Base-by-base conservation (phyloP, 1,284 basidiomycete genomes). In the Pholiota adiposa region DNA sequence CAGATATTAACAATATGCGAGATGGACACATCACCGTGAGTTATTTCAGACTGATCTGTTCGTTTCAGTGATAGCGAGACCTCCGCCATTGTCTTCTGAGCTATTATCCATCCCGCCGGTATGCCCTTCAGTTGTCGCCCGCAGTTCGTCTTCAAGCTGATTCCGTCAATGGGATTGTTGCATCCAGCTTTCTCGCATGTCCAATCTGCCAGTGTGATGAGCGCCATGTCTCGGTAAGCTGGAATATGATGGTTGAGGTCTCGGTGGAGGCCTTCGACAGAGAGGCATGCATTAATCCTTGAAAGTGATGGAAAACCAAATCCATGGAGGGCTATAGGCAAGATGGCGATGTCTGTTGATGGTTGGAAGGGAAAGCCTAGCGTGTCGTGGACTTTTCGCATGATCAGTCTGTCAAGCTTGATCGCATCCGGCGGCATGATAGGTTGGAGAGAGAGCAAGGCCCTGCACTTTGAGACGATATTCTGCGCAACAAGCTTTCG, bases 161-260 rank as follows among this genome's bases (percentile, higher is more conserved):
- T 11, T 9, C 51, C 57, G 40, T 67, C 61, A 7, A 72, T 54
- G 0, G 72, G 72, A 25, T 46, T 44, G 23, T 18, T 11, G n/a
- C 50, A 59, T 18, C 51, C 33, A 16, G 40, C 41, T 25, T 51
- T 57, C 38, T 57, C 46, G 33, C 46, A 55, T 12, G 31, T 68
- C 72, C 72, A 75, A 58, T 77, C 75, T 0, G 67, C 66, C 1
- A 75, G 59, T 0, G 72, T 75, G 14, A 77, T 70, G 0, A 25
- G 19, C 1, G 75, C 72, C 63, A 75, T 68, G 0, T 31, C 61
- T 1, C 64, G 54, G 49, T 69, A 75, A 0, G 67, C 56, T 0
- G 63, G 36, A 5, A 75, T 66, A 33, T 71, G 72, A 55, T 75
- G 75, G 40, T 75, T 75, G 1, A 76, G 66, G 44, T 73, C 69